phyloP scores from a whole-genome alignment of 345 rosid species.

The Hypericum androsaemum region DNA sequence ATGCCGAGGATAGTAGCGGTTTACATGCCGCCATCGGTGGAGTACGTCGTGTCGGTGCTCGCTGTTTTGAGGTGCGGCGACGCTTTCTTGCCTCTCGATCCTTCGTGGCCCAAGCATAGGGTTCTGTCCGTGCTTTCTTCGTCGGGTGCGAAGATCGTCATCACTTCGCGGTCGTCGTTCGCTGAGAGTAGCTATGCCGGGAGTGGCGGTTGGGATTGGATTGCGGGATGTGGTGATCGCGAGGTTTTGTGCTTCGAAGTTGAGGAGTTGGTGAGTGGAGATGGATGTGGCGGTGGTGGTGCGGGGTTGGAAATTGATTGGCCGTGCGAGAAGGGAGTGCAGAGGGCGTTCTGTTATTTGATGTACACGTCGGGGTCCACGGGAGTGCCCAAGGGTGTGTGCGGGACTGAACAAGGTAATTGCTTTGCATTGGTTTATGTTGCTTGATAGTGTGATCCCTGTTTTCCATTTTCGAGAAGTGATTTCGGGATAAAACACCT shows the following conservation, averaged over 20 bases:
- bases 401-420: conserved; percentile 82
- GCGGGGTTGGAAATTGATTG: conserved; percentile 19
- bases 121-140: conserved; percentile 41
- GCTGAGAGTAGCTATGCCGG: conserved; percentile 27
- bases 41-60: conserved; percentile 65
- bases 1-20: too few relatives aligned
- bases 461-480: neutral
- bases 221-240: conserved; percentile 27
- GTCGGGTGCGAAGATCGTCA: conserved; percentile 42
- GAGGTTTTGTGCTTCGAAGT: conserved; percentile 42
- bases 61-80: conserved; percentile 74
- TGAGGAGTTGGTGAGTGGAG: conserved; percentile 23
- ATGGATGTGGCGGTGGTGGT: conserved; percentile 4
- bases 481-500: neutral
- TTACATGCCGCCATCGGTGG: too few relatives aligned
- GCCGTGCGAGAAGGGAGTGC: conserved; percentile 43
- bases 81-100: conserved; percentile 82
- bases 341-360: conserved; percentile 62
- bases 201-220: conserved; percentile 35
- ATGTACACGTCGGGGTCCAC: conserved; percentile 94
- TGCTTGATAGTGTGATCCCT: neutral
- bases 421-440: neutral
- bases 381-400: conserved; percentile 85
- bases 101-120: conserved; percentile 78
- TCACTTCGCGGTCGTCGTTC: conserved; percentile 40